Conservation (phyloP, 2,329 filamentous ascomycete species). For the Neoscytalidium dimidiatum region DNA sequence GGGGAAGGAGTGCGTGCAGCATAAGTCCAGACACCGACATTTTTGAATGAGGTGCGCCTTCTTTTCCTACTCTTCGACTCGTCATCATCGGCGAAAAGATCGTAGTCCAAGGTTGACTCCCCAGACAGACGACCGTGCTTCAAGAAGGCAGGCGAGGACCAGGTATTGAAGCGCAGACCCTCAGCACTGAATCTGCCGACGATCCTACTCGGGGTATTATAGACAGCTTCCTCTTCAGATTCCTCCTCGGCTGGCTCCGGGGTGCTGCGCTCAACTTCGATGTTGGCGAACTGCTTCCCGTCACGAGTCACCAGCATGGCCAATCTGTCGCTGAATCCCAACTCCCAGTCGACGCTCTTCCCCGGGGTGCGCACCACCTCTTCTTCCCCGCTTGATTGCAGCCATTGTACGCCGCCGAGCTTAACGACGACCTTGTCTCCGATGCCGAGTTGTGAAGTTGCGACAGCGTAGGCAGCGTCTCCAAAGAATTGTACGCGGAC, state of each 20-base stretch:
- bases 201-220: constrained; percentile 12
- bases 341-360: constrained; percentile 59
- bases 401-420: constrained; percentile 69
- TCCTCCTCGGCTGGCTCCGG: neutral
- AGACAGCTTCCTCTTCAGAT: neutral
- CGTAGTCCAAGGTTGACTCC: constrained; percentile 65
- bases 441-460: constrained; percentile 69
- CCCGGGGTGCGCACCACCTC: constrained; percentile 56
- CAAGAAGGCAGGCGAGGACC: constrained; percentile 77
- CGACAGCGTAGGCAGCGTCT: constrained; percentile 68
- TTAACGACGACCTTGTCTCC: constrained; percentile 74
- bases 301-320: constrained; percentile 46
- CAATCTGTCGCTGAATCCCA: constrained; percentile 49
- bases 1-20: constrained; percentile 71
- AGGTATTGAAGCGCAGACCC: constrained; percentile 51
- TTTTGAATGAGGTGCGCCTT: constrained; percentile 68
- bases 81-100: constrained; percentile 70
- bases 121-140: constrained; percentile 68
- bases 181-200: constrained; percentile 11
- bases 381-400: constrained; percentile 56
- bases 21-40: constrained; percentile 73
- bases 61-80: constrained; percentile 67
- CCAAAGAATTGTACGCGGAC: constrained; percentile 76
- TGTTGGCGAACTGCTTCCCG: constrained; percentile 47
- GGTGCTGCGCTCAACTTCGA: constrained; percentile 49